Evolutionary conservation across 148 eudicot species (phyloP), one percentile per base, ranked within the genome.

Genomic region (Beta vulgaris): DNA sequence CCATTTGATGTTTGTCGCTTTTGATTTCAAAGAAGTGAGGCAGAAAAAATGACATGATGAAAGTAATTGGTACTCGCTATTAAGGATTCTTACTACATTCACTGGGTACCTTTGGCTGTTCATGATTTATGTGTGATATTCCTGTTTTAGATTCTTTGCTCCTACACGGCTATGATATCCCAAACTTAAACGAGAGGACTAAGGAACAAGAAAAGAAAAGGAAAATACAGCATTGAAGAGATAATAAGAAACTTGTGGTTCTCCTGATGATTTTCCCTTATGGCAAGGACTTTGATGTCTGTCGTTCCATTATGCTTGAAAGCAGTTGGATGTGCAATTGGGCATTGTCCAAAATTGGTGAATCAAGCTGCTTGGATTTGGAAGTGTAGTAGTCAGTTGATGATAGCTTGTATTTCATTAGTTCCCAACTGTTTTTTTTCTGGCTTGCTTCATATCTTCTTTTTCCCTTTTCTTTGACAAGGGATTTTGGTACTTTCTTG

Each of bases 11-110:
- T 21, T 74, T 31, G 59, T 25, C 31, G 57, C 42, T 62, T 44
- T 63, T 46, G 35, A 18, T 37, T 37, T 58, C 65, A 49, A 74
- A 64, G 62, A 37, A 31, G 14, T 57, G 51, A 57, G 71, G 12
- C 62, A 75, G 34, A 19, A 25, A 64, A 13, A 64, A 64, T 61
- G 32, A 61, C 37, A 29, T 32, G n/a, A 7, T 39, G 3, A 11
- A 23, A 66, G 48, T 23, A 13, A n/a, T 66, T 42, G 15, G 4
- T 58, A 15, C n/a, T n/a, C n/a, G n/a, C n/a, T n/a, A 15, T 12
- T 58, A 25, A 13, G 62, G 9, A 5, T 26, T 58, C 62, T 3
- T 28, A 15, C 62, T 58, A 58, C 18, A 0, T 11, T 2, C 60
- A n/a, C 6, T 28, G 62, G 2, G 34, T 58, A 58, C 32, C 34